phyloP scores from a whole-genome alignment of 1,284 basidiomycete genomes.

The Ustilago nuda region DNA sequence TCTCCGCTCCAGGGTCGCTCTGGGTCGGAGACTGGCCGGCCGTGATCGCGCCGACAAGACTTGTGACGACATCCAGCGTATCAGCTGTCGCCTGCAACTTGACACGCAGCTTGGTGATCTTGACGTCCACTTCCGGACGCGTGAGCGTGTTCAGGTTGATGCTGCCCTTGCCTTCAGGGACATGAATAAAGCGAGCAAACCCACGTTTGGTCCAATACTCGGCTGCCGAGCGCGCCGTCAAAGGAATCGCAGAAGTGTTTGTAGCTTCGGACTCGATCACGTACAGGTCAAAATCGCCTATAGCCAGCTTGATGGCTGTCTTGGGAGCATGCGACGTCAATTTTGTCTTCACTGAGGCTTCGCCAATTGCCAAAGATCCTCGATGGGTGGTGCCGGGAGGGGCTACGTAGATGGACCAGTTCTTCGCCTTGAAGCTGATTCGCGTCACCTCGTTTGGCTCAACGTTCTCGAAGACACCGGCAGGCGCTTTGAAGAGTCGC shows the following conservation, averaged over 20 bases:
- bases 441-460: slow-evolving; percentile 88
- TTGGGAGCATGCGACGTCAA: slow-evolving; percentile 54
- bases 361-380: slow-evolving; percentile 47
- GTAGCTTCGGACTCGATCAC: slow-evolving; percentile 21
- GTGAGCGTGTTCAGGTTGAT: slow-evolving; percentile 51
- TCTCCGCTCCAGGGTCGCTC: background rate
- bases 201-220: slow-evolving; percentile 46
- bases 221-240: slow-evolving; percentile 8
- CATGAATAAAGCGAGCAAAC: slow-evolving; percentile 66
- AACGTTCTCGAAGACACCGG: slow-evolving; percentile 91
- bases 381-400: slow-evolving; percentile 29
- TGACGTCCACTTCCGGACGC: slow-evolving; percentile 60
- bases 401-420: slow-evolving; percentile 38
- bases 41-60: slow-evolving; percentile 14
- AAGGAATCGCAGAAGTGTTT: background rate
- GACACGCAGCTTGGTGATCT: slow-evolving; percentile 37
- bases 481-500: slow-evolving; percentile 82
- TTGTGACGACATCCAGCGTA: slow-evolving; percentile 38
- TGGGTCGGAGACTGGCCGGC: background rate
- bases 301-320: slow-evolving; percentile 45
- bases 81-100: slow-evolving; percentile 56
- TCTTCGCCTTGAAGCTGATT: slow-evolving; percentile 70
- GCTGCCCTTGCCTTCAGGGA: slow-evolving; percentile 61
- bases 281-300: slow-evolving; percentile 39
- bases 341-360: slow-evolving; percentile 50